phyloP scores from a whole-genome alignment of 345 rosid genomes.

The Ceriops tagal region DNA sequence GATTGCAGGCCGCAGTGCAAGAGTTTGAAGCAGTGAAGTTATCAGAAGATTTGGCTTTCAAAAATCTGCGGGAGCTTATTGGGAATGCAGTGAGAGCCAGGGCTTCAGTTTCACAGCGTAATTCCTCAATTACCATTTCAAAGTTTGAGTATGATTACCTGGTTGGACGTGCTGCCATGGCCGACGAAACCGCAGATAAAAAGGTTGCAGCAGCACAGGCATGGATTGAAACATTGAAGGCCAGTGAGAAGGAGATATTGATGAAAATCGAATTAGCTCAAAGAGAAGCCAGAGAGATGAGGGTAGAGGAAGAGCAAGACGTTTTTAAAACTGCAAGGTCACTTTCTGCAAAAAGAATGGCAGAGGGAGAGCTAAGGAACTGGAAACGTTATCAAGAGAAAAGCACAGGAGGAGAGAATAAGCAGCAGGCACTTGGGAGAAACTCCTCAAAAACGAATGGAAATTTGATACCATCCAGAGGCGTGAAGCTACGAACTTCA shows the following conservation, averaged over 20 bases:
- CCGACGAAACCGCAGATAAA: constrained; percentile 70
- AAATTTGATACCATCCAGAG: constrained; percentile 34
- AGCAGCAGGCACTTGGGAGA: constrained; percentile 24
- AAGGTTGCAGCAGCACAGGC: constrained; percentile 86
- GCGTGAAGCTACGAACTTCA: constrained; percentile 35
- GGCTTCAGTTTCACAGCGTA: constrained; percentile 39
- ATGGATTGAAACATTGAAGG: constrained; percentile 76
- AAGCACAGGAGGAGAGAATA: constrained; percentile 23
- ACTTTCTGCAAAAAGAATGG: constrained; percentile 42
- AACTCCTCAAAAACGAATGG: constrained; percentile 34
- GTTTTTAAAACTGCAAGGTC: constrained; percentile 41
- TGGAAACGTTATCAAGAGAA: constrained; percentile 29
- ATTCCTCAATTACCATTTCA: constrained; percentile 51
- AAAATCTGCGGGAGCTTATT: constrained; percentile 45
- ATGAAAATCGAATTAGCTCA: constrained; percentile 54
- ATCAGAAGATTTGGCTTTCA: constrained; percentile 55
- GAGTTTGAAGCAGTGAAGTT: constrained; percentile 57
- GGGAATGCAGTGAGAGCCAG: constrained; percentile 45
- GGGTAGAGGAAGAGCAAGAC: constrained; percentile 54
- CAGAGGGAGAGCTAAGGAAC: constrained; percentile 42
- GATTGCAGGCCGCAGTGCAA: constrained; percentile 41
- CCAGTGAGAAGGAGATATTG: constrained; percentile 61
- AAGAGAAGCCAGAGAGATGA: constrained; percentile 41
- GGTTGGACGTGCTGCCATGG: constrained; percentile 54
- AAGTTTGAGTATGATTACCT: constrained; percentile 81